phyloP scores from a whole-genome alignment of 2,329 filamentous ascomycete species.

The Aspergillus neotritici region DNA sequence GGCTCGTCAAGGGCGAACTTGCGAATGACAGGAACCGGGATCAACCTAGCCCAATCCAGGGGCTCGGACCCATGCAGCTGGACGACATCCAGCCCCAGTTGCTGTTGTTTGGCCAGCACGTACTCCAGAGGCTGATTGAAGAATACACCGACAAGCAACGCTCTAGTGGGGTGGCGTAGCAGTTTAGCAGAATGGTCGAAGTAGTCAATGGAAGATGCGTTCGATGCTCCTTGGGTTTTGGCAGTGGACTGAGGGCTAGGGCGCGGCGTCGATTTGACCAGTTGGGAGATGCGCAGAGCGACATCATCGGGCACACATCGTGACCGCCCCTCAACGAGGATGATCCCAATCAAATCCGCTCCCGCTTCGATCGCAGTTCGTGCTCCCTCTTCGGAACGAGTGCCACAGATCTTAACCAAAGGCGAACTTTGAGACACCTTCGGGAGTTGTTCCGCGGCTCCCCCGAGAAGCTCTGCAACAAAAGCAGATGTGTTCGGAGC shows the following conservation, averaged over 20 bases:
- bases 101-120: constrained; percentile 69
- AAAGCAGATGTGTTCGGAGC: constrained; percentile 76
- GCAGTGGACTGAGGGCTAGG: constrained; percentile 13
- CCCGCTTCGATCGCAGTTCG: constrained; percentile 74
- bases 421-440: constrained; percentile 37
- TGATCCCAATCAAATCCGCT: constrained; percentile 89
- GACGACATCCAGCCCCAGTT: constrained; percentile 76
- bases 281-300: constrained; percentile 72
- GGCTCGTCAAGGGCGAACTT: constrained; percentile 72
- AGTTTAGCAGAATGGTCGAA: constrained; percentile 56
- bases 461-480: constrained; percentile 74
- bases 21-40: constrained; percentile 86
- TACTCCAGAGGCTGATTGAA: constrained; percentile 82
- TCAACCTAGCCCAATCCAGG: constrained; percentile 80
- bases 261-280: constrained; percentile 55
- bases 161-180: constrained; percentile 52
- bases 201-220: constrained; percentile 52
- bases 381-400: constrained; percentile 74
- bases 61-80: constrained; percentile 92
- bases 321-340: constrained; percentile 74
- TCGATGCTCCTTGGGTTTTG: constrained; percentile 16
- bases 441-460: constrained; percentile 26
- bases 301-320: constrained; percentile 73
- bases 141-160: constrained; percentile 88
- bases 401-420: constrained; percentile 93